Evolutionary conservation across 1,284 basidiomycete genomes (phyloP), one percentile per base, ranked within the genome.

Genomic region (Fistulinella cinereoalba): DNA sequence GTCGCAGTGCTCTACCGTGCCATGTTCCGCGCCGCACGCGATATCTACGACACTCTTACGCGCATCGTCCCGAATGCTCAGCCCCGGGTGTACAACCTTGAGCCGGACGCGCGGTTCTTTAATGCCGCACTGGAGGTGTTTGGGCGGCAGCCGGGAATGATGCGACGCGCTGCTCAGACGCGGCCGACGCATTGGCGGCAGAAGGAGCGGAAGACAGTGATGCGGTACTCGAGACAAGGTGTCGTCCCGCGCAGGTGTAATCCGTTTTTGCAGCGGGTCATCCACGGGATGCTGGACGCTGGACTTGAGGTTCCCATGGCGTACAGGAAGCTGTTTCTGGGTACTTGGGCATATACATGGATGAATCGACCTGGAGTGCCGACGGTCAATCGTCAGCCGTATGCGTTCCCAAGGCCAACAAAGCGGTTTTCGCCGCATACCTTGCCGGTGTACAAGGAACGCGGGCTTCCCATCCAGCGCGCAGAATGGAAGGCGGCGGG

Each of bases 81-180:
- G 12, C 53, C 49, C 18, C 55, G 47, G 9, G 49, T 71, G 16
- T 47, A 64, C 31, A 53, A 70, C 10, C 79, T 81, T 3, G 52
- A 52, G 9, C 78, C 81, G 0, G 86, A 89, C 55, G 75, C 72
- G 10, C 71, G 76, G 29, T 86, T 88, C 61, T 87, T 81, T 68
- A 86, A 86, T 47, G 78, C 80, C 3, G 72, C 80, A 4, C 61
- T 88, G 15, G 64, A 69, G 13, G 67, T 81, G 19, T 77, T 81
- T 54, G 62, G 59, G 3, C 64, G 68, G 3, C 62, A 61, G n/a
- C 56, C 62, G 7, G 46, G 54, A 34, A 70, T 65, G 59, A 45
- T 50, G 15, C 54, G 56, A 13, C 64, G 69, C 6, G 41, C 52
- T 1, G n/a, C 43, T 3, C 55, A 53, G 21, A 51, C 54, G 1